These are phyloP conservation scores for Diaporthe ilicicola DNA, from an alignment of 2,329 filamentous ascomycete genomes.

Conservation along the genomic window DNA sequence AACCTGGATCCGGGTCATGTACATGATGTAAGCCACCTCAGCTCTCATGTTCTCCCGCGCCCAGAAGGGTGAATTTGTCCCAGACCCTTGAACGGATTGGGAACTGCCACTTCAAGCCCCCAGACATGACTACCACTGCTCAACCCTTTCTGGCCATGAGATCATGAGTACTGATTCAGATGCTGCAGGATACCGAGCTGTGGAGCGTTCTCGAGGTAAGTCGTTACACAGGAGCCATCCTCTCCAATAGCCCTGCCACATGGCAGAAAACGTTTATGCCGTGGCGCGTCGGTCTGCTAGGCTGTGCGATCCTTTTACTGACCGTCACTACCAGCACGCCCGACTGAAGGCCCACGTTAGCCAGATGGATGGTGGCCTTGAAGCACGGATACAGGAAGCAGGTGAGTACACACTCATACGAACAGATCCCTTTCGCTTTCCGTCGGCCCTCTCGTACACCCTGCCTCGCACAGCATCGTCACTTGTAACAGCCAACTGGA, in stretches of 20 bases:
- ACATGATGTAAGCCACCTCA: slow-evolving; percentile 65
- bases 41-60: not conserved
- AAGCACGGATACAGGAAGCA: slow-evolving; percentile 92
- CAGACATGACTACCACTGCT: slow-evolving; percentile 16
- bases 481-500: slow-evolving; percentile 14
- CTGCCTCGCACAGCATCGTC: slow-evolving; percentile 27
- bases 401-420: slow-evolving; percentile 65
- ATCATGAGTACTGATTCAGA: slow-evolving; percentile 33
- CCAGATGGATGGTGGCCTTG: slow-evolving; percentile 87
- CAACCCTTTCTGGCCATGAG: slow-evolving; percentile 13
- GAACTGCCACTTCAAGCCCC: slow-evolving; percentile 9
- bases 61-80: slow-evolving; percentile 10
- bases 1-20: slow-evolving; percentile 95
- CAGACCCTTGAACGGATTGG: slow-evolving; percentile 3
- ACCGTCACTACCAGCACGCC: slow-evolving; percentile 70
- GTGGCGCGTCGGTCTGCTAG: slow-evolving; percentile 46
- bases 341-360: slow-evolving; percentile 90
- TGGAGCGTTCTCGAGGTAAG: slow-evolving; percentile 90
- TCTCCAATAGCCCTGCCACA: slow-evolving; percentile 34
- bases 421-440: slow-evolving; percentile 38
- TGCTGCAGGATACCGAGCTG: slow-evolving; percentile 78
- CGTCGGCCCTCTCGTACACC: slow-evolving; percentile 37
- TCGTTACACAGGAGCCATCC: slow-evolving; percentile 40
- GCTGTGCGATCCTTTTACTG: slow-evolving; percentile 37
- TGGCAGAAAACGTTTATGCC: slow-evolving; percentile 33